phyloP scores from a whole-genome alignment of 805 yeast species.

The Kluyveromyces siamensis region DNA sequence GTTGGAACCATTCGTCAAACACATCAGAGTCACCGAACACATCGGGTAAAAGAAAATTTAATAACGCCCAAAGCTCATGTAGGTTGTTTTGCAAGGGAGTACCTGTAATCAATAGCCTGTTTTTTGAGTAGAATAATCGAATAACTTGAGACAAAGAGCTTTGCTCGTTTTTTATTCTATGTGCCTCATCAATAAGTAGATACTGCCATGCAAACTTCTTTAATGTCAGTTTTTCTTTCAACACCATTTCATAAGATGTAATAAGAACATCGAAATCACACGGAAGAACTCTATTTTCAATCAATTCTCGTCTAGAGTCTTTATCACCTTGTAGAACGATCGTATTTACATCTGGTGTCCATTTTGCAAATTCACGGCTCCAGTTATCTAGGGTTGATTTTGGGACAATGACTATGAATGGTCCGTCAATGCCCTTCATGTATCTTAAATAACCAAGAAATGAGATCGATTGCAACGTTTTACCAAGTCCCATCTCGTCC shows the following conservation, averaged over 20 bases:
- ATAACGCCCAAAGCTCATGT: constrained; percentile 93
- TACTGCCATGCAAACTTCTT: constrained; percentile 89
- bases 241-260: constrained; percentile 89
- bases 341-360: constrained; percentile 93
- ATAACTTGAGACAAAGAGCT: constrained; percentile 88
- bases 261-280: constrained; percentile 85
- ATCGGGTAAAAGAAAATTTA: constrained; percentile 87
- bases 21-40: constrained; percentile 86
- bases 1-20: constrained; percentile 83
- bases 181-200: constrained; percentile 92
- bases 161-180: constrained; percentile 91
- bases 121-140: constrained; percentile 75
- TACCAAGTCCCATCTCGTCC: constrained; percentile 98
- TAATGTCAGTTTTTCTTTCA: constrained; percentile 74
- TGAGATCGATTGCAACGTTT: constrained; percentile 89
- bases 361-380: constrained; percentile 86
- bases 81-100: constrained; percentile 92
- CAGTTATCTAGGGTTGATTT: constrained; percentile 94
- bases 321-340: constrained; percentile 84
- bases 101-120: constrained; percentile 84
- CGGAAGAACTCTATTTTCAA: constrained; percentile 49
- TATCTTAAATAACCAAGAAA: constrained; percentile 84
- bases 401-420: constrained; percentile 86
- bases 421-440: constrained; percentile 72
- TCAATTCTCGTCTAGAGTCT: constrained; percentile 58